Base-by-base conservation (phyloP, 2,329 filamentous ascomycete genomes). In the Venturiaceae sp. region DNA sequence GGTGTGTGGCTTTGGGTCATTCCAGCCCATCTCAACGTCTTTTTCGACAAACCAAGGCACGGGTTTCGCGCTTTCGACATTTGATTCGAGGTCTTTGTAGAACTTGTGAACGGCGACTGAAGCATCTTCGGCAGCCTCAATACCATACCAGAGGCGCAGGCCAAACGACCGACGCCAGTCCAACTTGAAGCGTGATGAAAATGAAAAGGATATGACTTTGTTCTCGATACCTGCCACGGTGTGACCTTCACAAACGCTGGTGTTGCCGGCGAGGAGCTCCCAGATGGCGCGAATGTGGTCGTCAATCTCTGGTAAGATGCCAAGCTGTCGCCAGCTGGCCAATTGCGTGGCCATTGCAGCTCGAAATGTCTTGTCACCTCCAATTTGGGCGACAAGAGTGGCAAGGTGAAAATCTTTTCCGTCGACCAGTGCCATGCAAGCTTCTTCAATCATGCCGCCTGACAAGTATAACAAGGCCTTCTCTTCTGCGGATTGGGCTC, bases 91-190 rank as follows among this genome's bases (percentile, higher is more conserved):
- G 65, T 96, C 91, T 58, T 85, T 77, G 61, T 84, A 78, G 71
- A 91, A 99, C 30, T 81, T 80, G 46, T 78, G 73, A 4, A 99
- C 85, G 2, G 92, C 92, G 50, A 79, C 76, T 54, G 86, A 83
- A 46, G 96, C 79, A 36, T 84, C 80, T 47, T 91, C 87, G 39
- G 84, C 79, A 34, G 82, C 77, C 2, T 82, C 79, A 41, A 85
- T 88, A 47, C 85, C 86, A 70, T 96, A 99, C 88, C 91, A 97
- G 1, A 99, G 78, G 46, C 92, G 85, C 54, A 99, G 79, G 11
- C 90, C 92, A 71, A 99, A 96, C 0, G 92, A 86, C 68, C 95
- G 92, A 70, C 90, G 86, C 94, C 94, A 99, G 69, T 95, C 88
- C 36, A 99, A 78, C 4, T 84, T 84, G 69, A 96, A 99, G 52